Conservation (phyloP, 2,329 filamentous ascomycete species). For the Ceratocystis harringtonii region DNA sequence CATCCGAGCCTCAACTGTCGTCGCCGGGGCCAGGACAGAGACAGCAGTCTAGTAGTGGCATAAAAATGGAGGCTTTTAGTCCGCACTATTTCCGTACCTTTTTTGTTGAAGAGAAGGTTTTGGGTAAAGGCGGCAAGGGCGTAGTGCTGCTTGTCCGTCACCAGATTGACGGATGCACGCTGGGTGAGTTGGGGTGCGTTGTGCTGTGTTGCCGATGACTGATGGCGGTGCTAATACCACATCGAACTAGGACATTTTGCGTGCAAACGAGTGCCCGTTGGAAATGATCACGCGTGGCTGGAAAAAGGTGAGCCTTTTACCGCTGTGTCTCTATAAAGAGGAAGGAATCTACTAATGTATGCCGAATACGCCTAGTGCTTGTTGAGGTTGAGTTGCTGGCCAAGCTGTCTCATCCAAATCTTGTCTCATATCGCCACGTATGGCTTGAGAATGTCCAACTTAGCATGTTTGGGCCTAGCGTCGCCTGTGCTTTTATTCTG, state of each 20-base stretch:
- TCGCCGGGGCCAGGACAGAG: not conserved
- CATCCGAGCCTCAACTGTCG: constrained; percentile 19
- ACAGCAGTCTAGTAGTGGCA: constrained; percentile 40
- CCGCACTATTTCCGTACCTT: constrained; percentile 87
- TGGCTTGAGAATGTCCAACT: constrained; percentile 86
- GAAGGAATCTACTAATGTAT: not conserved
- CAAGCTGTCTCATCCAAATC: constrained; percentile 80
- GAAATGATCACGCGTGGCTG: constrained; percentile 87
- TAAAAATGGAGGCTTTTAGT: constrained; percentile 75
- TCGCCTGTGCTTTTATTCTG: constrained; percentile 90
- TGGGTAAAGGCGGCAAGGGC: constrained; percentile 84
- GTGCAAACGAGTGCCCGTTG: constrained; percentile 91
- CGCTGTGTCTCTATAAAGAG: too few relatives aligned
- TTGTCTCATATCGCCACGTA: constrained; percentile 92
- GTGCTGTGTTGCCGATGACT: not conserved
- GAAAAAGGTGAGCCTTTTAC: constrained; percentile 47
- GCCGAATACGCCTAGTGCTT: constrained; percentile 36
- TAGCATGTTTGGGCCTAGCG: constrained; percentile 73
- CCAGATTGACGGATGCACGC: constrained; percentile 70
- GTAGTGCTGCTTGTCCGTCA: constrained; percentile 91
- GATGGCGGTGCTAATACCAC: not conserved
- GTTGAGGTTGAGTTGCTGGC: constrained; percentile 87
- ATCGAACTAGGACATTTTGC: constrained; percentile 57
- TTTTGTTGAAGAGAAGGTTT: constrained; percentile 74
- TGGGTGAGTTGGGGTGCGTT: constrained; percentile 33